Evolutionary conservation across 208 protist genomes (phyloP), one percentile per base, ranked within the genome.

Genomic region (Dictyostelium gargantuum): DNA sequence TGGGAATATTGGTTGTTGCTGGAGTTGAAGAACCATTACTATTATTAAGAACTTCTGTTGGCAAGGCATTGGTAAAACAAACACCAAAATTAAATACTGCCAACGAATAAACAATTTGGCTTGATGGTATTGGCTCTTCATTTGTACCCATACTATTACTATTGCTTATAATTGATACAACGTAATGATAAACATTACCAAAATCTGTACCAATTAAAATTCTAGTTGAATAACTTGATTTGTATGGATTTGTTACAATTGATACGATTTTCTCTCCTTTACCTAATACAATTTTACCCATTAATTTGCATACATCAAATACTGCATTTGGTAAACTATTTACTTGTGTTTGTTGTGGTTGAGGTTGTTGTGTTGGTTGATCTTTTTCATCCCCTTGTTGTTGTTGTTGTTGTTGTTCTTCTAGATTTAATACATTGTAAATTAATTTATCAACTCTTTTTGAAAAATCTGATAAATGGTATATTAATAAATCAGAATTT

Each of bases 361-460:
- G n/a, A 5, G 38, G 0, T 42, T 56, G 19, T 75, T 77, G 73
- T 56, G 17, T 3, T 10, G 6, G 23, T 56, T 26, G 44, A 32
- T 38, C 0, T 48, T 84, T 10, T 72, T 38, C 23, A 26, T 38
- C 1, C 46, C 42, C 0, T 52, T 17, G 58, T 40, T 84, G 58
- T 23, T 26, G 40, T 70, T 84, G 10, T 54, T 46, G 17, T 2
- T 73, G 40, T n/a, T 68, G 29, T 38, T 73, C 3, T 26, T 84
- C 8, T 13, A 38, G 23, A 21, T 73, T 6, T 21, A 32, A 15
- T 52, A 13, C 3, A 2, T 46, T 44, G 8, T 66, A 66, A 19
- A 66, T 35, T 66, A 66, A 66, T 38, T 42, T 85, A 44, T 74
- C 32, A 35, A 86, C 76, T 73, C 66, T 73, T 61, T 44, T 86